These are phyloP conservation scores for Ganoderma boninense DNA, from an alignment of 1,284 basidiomycete genomes.

Conservation along the genomic window DNA sequence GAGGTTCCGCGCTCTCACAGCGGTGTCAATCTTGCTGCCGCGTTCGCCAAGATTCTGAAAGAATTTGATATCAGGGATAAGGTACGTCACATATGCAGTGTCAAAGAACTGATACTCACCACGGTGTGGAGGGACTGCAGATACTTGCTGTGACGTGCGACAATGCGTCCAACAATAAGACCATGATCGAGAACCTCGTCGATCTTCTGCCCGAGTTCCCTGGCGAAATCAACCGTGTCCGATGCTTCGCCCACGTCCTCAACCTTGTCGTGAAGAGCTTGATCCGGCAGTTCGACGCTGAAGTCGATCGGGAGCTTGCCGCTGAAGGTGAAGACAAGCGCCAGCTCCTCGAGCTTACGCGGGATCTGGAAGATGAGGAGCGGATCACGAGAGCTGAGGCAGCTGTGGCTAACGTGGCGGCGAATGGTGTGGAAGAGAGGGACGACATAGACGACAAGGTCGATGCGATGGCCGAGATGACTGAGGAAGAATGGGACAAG, in stretches of 20 bases:
- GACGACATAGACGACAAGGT: not conserved
- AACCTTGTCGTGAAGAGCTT: conserved; percentile 17
- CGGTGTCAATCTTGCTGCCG: conserved; percentile 36
- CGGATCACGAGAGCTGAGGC: not conserved
- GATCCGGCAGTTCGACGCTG: not conserved
- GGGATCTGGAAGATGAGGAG: no score
- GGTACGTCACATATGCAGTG: conserved; percentile 29
- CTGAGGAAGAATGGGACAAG: conserved; percentile 38
- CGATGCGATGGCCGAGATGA: conserved; percentile 40
- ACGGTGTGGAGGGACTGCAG: no score
- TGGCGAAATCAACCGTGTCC: conserved; percentile 22
- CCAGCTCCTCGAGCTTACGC: no score
- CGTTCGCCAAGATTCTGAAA: conserved; percentile 38
- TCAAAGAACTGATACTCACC: not conserved
- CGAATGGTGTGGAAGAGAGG: not conserved
- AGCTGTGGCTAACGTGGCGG: not conserved
- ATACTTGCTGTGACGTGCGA: no score
- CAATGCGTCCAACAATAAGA: no score
- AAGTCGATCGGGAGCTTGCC: not conserved
- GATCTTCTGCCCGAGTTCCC: not conserved
- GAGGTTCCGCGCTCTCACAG: conserved; percentile 41
- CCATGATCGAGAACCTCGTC: not conserved
- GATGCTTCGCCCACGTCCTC: conserved; percentile 37
- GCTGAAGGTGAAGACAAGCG: no score
- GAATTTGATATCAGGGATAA: conserved; percentile 44